phyloP scores from a whole-genome alignment of 2,329 filamentous ascomycete species.

The Ceratocystis lukuohia region DNA sequence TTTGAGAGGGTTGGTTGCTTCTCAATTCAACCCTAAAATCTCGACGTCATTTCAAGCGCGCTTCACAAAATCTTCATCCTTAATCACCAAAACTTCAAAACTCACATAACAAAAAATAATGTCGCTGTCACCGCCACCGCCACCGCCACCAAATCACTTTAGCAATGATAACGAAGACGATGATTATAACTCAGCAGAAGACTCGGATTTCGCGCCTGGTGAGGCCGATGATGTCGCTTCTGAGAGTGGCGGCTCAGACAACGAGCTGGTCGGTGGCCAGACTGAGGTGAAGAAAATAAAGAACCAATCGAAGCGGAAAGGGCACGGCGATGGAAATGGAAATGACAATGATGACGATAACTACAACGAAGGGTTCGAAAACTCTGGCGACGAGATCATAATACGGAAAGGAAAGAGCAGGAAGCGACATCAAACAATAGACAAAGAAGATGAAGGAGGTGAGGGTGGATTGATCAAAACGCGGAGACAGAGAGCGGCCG shows the following conservation, averaged over 20 bases:
- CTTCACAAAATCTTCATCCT: background rate
- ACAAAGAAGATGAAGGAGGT: conserved; percentile 39
- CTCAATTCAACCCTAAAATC: background rate
- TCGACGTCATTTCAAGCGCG: background rate
- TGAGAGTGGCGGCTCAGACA: conserved; percentile 20
- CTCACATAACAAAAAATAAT: background rate
- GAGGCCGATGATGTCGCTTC: conserved; percentile 26
- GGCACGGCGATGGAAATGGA: conserved; percentile 11
- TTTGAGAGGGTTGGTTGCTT: background rate
- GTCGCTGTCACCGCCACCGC: background rate
- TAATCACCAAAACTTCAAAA: background rate
- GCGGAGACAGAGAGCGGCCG: conserved; percentile 52
- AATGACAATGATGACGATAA: conserved; percentile 17
- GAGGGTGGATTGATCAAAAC: conserved; percentile 59
- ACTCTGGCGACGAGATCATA: conserved; percentile 60
- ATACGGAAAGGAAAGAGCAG: conserved; percentile 47
- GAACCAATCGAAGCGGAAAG: conserved; percentile 27
- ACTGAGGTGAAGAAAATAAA: conserved; percentile 7
- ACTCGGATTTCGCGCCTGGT: conserved; percentile 59
- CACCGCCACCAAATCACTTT: background rate
- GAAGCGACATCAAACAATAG: conserved; percentile 34
- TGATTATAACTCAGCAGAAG: conserved; percentile 54
- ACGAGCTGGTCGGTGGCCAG: background rate
- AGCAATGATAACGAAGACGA: conserved; percentile 1
- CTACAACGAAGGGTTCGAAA: conserved; percentile 33